phyloP scores from a whole-genome alignment of 2,329 filamentous ascomycete species.

The Scopulariopsis brevicaulis region DNA sequence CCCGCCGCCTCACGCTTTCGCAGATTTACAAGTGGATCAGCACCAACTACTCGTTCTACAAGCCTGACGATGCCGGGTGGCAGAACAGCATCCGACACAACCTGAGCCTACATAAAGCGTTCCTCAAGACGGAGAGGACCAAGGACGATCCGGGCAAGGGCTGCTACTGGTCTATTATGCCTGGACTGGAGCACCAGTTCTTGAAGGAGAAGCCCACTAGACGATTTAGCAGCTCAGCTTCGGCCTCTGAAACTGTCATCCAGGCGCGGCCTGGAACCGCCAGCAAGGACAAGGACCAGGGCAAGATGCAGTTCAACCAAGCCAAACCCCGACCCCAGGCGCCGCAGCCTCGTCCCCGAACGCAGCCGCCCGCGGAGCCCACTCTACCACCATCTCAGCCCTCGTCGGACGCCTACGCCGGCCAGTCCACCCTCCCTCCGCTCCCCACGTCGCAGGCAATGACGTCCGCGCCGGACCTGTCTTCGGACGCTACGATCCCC shows the following conservation, averaged over 20 bases:
- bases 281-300: not conserved
- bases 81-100: slow-evolving; percentile 99
- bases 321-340: not conserved
- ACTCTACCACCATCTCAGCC: slow-evolving; percentile 30
- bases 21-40: slow-evolving; percentile 99
- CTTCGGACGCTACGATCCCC: slow-evolving; percentile 68
- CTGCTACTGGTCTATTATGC: slow-evolving; percentile 90
- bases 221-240: slow-evolving; percentile 39
- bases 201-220: slow-evolving; percentile 72
- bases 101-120: slow-evolving; percentile 90
- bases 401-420: slow-evolving; percentile 21
- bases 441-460: slow-evolving; percentile 23
- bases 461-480: slow-evolving; percentile 36
- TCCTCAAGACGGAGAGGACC: slow-evolving; percentile 87
- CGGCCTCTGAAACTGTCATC: slow-evolving; percentile 34
- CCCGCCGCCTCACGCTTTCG: slow-evolving; percentile 73
- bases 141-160: slow-evolving; percentile 98
- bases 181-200: slow-evolving; percentile 82
- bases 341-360: not conserved
- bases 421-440: slow-evolving; percentile 20
- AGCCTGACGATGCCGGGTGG: slow-evolving; percentile 77
- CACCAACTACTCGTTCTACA: slow-evolving; percentile 87
- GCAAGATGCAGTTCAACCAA: slow-evolving; percentile 5
- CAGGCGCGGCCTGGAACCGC: slow-evolving; percentile 37
- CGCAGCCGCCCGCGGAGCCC: slow-evolving; percentile 27